These are phyloP conservation scores for Agaricales sp. DNA, from an alignment of 1,284 basidiomycete genomes.

Conservation along the genomic window DNA sequence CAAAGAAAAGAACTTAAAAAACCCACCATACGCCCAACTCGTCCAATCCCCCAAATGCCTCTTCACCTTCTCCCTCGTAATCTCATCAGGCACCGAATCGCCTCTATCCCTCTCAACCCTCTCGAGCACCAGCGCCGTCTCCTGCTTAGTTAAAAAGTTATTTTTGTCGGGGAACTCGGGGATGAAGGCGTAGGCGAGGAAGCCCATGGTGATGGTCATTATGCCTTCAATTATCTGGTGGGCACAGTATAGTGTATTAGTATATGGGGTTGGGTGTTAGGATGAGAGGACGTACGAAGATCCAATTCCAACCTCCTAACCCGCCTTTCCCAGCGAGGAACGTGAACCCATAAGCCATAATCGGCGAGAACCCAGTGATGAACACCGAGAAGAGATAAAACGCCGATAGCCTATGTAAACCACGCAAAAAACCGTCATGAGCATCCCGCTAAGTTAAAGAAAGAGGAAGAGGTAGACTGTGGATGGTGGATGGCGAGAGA, in stretches of 20 bases:
- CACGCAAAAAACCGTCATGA: too few relatives aligned
- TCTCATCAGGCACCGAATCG: constrained; percentile 22
- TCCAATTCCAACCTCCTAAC: constrained; percentile 32
- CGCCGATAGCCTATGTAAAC: constrained; percentile 7
- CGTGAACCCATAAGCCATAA: constrained; percentile 10
- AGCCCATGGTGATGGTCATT: constrained; percentile 29
- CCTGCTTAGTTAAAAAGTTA: constrained; percentile 25
- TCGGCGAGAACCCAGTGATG: constrained; percentile 10
- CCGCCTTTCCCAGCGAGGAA: constrained; percentile 7
- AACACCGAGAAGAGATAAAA: constrained; percentile 11
- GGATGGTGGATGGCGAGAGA: background rate
- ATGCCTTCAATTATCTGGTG: constrained; percentile 33
- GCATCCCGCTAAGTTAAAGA: too few relatives aligned
- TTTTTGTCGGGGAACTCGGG: constrained; percentile 36
- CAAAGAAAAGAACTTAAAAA: constrained; percentile 3
- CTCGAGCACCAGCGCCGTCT: constrained; percentile 18
- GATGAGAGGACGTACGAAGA: constrained; percentile 27
- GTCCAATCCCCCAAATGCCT: constrained; percentile 32
- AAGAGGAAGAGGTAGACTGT: too few relatives aligned
- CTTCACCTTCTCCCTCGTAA: constrained; percentile 27
- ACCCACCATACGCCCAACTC: constrained; percentile 30
- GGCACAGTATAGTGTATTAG: background rate
- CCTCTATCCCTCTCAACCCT: constrained; percentile 1
- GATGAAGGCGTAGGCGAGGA: constrained; percentile 28
- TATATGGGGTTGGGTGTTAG: background rate